A percentile compares a stretch with the other conserved stretches of the same genome.
Conservation (phyloP, 805 yeast species). For the Ogataea henricii region DNA sequence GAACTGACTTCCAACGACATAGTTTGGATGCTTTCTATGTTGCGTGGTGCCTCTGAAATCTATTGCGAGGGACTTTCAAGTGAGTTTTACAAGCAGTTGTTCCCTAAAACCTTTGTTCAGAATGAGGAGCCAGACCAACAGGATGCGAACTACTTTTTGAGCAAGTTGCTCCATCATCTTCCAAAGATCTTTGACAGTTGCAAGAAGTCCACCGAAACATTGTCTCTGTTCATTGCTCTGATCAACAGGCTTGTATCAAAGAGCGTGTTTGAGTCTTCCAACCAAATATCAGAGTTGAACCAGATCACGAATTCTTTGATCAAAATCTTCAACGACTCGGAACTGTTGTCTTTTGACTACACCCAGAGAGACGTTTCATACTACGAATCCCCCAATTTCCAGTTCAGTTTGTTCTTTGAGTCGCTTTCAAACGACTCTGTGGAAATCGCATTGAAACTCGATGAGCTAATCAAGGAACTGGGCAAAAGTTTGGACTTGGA, state of each 20-base stretch:
- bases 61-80: constrained; percentile 29
- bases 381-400: constrained; percentile 26
- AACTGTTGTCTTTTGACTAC: constrained; percentile 17
- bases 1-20: constrained; percentile 30
- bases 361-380: constrained; percentile 11
- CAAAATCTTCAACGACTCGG: constrained; percentile 26
- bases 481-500: constrained; percentile 4
- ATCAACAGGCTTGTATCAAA: constrained; percentile 17
- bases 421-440: constrained; percentile 16
- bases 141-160: constrained; percentile 20
- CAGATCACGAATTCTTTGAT: constrained; percentile 16
- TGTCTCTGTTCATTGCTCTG: constrained; percentile 13
- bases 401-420: constrained; percentile 21
- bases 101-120: constrained; percentile 17
- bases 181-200: constrained; percentile 24
- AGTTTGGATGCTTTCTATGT: constrained; percentile 39
- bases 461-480: constrained; percentile 21
- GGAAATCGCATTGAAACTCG: constrained; percentile 22
- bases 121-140: constrained; percentile 13
- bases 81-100: constrained; percentile 19
- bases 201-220: constrained; percentile 11
- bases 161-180: constrained; percentile 18
- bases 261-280: constrained; percentile 20
- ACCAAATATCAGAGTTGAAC: constrained; percentile 14
- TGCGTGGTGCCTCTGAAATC: constrained; percentile 42